A percentile compares a stretch with the other conserved stretches of the same genome.
Conservation (phyloP, 768 basidiomycete species). For the Serendipita vermifera region DNA sequence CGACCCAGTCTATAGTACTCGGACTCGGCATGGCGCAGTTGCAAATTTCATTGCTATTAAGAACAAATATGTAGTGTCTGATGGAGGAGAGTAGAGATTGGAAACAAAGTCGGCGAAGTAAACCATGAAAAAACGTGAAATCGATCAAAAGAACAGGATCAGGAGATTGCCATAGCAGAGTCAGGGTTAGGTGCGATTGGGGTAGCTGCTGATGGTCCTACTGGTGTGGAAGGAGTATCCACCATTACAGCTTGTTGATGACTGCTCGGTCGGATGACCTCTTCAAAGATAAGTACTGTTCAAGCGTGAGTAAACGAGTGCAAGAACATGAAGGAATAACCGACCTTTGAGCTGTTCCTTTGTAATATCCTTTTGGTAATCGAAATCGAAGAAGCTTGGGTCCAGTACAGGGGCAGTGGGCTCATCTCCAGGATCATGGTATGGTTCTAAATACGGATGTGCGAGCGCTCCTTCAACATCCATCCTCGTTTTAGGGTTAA, state of each 20-base stretch:
- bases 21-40: too few species aligned
- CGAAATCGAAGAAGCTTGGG: conserved; percentile 74
- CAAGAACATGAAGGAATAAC: not conserved
- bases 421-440: conserved; percentile 83
- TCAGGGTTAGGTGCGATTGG: not conserved
- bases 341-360: conserved; percentile 24
- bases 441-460: conserved; percentile 85
- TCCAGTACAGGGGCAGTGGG: conserved; percentile 65
- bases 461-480: conserved; percentile 76
- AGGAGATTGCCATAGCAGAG: not conserved
- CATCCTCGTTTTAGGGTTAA: conserved; percentile 76
- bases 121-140: too few species aligned
- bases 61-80: too few species aligned
- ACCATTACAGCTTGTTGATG: not conserved
- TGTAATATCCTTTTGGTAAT: conserved; percentile 26
- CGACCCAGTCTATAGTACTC: too few species aligned
- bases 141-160: too few species aligned
- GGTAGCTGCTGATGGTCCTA: not conserved
- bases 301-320: not conserved
- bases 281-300: conserved; percentile 11
- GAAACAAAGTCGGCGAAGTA: not conserved
- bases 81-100: too few species aligned
- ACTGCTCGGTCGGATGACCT: not conserved
- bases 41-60: too few species aligned
- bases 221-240: not conserved